These are phyloP conservation scores for Tylopilus vinaceipallidus DNA, from an alignment of 768 basidiomycete genomes.

Conservation along the genomic window DNA sequence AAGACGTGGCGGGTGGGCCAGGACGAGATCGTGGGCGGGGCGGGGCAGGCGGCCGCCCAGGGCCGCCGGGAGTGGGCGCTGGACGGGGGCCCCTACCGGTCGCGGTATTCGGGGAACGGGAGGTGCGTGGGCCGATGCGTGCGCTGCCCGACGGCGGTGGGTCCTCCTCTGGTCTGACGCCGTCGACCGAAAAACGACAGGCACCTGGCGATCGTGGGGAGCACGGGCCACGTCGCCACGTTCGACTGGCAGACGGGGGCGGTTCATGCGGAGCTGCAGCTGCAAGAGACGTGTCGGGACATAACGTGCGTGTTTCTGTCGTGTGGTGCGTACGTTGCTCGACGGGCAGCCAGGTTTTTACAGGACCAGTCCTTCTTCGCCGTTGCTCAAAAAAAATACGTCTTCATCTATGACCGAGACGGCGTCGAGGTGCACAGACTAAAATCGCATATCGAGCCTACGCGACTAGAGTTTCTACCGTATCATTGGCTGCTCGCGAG, in stretches of 20 bases:
- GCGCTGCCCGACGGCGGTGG: neutral
- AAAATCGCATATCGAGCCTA: slow-evolving; percentile 84
- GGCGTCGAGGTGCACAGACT: slow-evolving; percentile 91
- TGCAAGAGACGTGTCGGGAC: slow-evolving; percentile 88
- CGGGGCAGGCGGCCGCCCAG: slow-evolving; percentile 72
- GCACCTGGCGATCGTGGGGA: slow-evolving; percentile 83
- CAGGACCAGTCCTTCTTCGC: slow-evolving; percentile 94
- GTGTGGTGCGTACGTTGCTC: neutral
- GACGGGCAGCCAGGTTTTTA: slow-evolving; percentile 56
- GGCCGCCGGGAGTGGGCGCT: slow-evolving; percentile 79
- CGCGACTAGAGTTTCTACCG: slow-evolving; percentile 86
- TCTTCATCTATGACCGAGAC: slow-evolving; percentile 92
- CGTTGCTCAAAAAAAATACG: slow-evolving; percentile 94
- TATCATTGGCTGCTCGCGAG: slow-evolving; percentile 94
- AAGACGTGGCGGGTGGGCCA: slow-evolving; percentile 88
- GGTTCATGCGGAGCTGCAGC: slow-evolving; percentile 82
- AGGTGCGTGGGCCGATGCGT: slow-evolving; percentile 47
- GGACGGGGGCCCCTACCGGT: slow-evolving; percentile 82
- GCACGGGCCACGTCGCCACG: slow-evolving; percentile 82
- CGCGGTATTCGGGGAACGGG: slow-evolving; percentile 89
- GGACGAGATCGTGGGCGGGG: slow-evolving; percentile 62
- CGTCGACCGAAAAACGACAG: slow-evolving; percentile 36
- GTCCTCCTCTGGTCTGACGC: neutral
- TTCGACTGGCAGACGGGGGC: slow-evolving; percentile 92
- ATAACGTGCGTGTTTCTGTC: slow-evolving; percentile 62